These are phyloP conservation scores for Coemansia sp. DNA, from an alignment of 192 early-diverging fungal genomes.

Conservation along the genomic window DNA sequence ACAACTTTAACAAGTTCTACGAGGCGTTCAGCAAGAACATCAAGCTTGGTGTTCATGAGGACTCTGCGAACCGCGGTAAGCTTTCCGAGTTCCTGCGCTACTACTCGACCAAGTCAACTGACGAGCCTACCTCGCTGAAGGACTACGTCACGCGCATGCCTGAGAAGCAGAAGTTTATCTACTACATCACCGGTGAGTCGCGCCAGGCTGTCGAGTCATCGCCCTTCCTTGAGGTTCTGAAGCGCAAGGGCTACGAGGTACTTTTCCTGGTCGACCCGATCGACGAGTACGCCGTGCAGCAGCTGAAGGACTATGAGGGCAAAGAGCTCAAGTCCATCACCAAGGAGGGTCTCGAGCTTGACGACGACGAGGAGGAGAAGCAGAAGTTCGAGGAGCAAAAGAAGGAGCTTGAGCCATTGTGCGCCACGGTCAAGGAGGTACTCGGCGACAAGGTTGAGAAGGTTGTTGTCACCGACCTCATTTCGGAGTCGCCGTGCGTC, in stretches of 20 bases:
- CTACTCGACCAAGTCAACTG: conserved; percentile 98
- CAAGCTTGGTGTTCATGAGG: conserved; percentile 99
- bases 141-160: conserved; percentile 99
- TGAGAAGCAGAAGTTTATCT: conserved; percentile 99
- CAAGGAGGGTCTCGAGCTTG: conserved; percentile 99
- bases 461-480: conserved; percentile 92
- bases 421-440: conserved; percentile 94
- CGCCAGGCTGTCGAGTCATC: conserved; percentile 91
- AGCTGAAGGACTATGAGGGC: conserved; percentile 99
- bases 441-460: conserved; percentile 98
- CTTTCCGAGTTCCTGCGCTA: conserved; percentile 96
- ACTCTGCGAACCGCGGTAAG: conserved; percentile 94
- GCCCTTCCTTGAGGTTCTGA: conserved; percentile 97
- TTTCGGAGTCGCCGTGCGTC: conserved; percentile 96
- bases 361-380: conserved; percentile 99
- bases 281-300: conserved; percentile 98
- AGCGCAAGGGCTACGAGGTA: conserved; percentile 99
- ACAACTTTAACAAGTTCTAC: conserved; percentile 99
- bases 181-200: conserved; percentile 98
- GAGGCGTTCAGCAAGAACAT: conserved; percentile 99
- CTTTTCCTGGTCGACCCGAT: conserved; percentile 99
- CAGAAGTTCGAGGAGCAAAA: conserved; percentile 89
- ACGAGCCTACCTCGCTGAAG: conserved; percentile 97
- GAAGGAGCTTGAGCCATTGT: conserved; percentile 88
- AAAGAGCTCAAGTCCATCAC: conserved; percentile 98